phyloP scores from a whole-genome alignment of 2,329 filamentous ascomycete genomes.

The Pseudogymnoascus sp. region DNA sequence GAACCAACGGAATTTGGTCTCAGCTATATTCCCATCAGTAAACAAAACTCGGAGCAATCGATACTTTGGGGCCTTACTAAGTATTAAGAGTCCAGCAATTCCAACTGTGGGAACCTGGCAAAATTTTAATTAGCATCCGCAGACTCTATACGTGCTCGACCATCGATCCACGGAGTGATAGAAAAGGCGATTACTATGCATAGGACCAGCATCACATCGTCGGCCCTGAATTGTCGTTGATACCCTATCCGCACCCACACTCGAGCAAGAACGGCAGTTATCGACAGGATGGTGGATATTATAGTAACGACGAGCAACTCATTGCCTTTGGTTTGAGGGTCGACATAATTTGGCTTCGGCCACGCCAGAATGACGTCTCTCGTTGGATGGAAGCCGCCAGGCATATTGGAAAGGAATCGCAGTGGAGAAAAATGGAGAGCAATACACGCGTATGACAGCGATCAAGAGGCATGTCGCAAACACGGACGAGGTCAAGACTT shows the following conservation, averaged over 20 bases:
- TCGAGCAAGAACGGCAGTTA: not conserved
- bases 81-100: not conserved
- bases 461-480: not conserved
- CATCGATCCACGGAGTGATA: not conserved
- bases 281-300: not conserved
- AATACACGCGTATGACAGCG: not conserved
- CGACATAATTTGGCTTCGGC: not conserved
- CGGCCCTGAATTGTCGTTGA: not conserved
- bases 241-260: not conserved
- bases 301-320: not conserved
- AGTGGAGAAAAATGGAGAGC: not conserved
- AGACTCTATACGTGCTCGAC: not conserved
- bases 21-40: not conserved
- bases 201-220: conserved; percentile 3
- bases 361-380: not conserved
- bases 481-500: not conserved
- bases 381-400: not conserved
- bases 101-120: not conserved
- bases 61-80: not conserved
- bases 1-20: conserved; percentile 2
- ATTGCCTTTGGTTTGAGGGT: not conserved
- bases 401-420: not conserved
- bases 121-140: not conserved
- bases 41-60: not conserved
- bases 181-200: not conserved